Evolutionary conservation across 1,139 yeast species (phyloP).

Genomic region (Kurtzmaniella quercitrusa): DNA sequence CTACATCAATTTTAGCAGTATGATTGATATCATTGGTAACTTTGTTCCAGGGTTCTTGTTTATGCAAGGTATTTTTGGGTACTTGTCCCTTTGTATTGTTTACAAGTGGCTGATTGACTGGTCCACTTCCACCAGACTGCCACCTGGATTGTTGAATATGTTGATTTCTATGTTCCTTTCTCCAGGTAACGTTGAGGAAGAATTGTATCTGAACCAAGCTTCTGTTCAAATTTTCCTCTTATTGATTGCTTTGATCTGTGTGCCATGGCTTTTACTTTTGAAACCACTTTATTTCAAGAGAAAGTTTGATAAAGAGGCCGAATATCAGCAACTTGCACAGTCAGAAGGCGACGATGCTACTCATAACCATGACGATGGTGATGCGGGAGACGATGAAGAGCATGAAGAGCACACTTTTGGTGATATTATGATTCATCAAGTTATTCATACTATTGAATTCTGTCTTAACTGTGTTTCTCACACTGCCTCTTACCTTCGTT

Average conservation of each 20-base stretch:
- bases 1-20: constrained; percentile 52
- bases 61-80: constrained; percentile 83
- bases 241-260: constrained; percentile 62
- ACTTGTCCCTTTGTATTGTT: constrained; percentile 64
- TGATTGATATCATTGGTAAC: constrained; percentile 69
- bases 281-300: constrained; percentile 57
- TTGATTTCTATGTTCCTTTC: constrained; percentile 76
- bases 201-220: constrained; percentile 62
- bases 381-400: constrained; percentile 45
- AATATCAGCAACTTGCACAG: constrained; percentile 23
- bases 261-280: constrained; percentile 68
- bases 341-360: constrained; percentile 16
- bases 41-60: constrained; percentile 75
- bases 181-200: constrained; percentile 70
- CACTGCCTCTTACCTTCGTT: constrained; percentile 72
- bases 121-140: constrained; percentile 63
- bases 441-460: constrained; percentile 75
- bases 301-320: constrained; percentile 39
- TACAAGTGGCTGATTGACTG: constrained; percentile 81
- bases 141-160: constrained; percentile 80
- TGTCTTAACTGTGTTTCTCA: constrained; percentile 77
- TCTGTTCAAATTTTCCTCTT: constrained; percentile 57
- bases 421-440: constrained; percentile 75
- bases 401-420: constrained; percentile 63
- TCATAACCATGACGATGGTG: constrained; percentile 21